A percentile compares a stretch with the other conserved stretches of the same genome.
Evolutionary conservation across 169 alveolate genomes (phyloP).

Genomic region (Cryptosporidium muris): DNA sequence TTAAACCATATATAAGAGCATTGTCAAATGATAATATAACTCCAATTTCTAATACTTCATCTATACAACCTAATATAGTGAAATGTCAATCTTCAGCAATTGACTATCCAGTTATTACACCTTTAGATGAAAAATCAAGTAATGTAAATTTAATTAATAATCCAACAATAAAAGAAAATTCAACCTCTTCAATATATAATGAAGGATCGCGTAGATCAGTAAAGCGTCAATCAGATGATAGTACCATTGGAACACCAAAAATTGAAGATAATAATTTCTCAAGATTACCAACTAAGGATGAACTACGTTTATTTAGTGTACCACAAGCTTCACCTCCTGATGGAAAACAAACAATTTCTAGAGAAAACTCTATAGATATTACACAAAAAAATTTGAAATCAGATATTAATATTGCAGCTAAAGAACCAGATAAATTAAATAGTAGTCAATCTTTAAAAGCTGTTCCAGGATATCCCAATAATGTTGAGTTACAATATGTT

Average conservation of each 20-base stretch:
- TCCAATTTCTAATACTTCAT: slow-evolving; percentile 2
- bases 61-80: slow-evolving; percentile 11
- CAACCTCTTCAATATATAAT: slow-evolving; percentile 26
- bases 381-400: too few species aligned
- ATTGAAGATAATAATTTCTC: background rate
- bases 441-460: too few species aligned
- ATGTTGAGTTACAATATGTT: too few species aligned
- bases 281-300: slow-evolving; percentile 62
- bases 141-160: slow-evolving; percentile 3
- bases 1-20: background rate
- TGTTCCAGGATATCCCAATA: too few species aligned
- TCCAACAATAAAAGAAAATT: slow-evolving; percentile 2
- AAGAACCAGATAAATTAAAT: too few species aligned
- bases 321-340: slow-evolving; percentile 52
- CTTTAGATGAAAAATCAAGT: background rate
- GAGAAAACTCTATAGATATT: background rate
- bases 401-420: too few species aligned
- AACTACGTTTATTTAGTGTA: slow-evolving; percentile 50
- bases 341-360: slow-evolving; percentile 2
- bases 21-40: background rate
- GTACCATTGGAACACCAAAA: too few species aligned
- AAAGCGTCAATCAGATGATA: slow-evolving; percentile 47
- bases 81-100: background rate
- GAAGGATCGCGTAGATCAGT: slow-evolving; percentile 54
- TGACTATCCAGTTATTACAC: background rate